Evolutionary conservation across 139 green algal genomes (phyloP).

Genomic region (Pseudopediastrum boryanum): DNA sequence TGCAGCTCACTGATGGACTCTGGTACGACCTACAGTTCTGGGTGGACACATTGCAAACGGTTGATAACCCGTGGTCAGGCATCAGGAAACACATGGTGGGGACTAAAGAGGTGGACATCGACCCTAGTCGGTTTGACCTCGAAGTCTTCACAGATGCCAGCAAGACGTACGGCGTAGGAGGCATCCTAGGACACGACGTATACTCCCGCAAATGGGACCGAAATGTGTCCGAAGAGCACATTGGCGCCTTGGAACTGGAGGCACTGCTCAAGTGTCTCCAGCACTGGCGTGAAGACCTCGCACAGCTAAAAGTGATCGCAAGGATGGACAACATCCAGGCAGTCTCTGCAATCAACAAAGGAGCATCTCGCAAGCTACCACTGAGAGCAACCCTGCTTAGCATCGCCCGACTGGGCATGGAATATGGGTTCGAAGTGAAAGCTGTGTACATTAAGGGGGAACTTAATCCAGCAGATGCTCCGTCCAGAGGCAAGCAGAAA

Average conservation of each 20-base stretch:
- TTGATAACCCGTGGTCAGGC: not conserved
- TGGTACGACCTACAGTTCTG: constrained; percentile 7
- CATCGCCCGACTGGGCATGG: too few relatives aligned
- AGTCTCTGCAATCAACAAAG: too few relatives aligned
- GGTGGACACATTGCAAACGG: not conserved
- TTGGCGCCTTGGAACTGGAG: constrained; percentile 20
- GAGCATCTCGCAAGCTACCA: too few relatives aligned
- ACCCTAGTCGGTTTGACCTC: not conserved
- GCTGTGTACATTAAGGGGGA: too few relatives aligned
- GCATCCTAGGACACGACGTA: not conserved
- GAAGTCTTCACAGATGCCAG: constrained; percentile 33
- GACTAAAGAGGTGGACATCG: constrained; percentile 9
- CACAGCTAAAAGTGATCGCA: too few relatives aligned
- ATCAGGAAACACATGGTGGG: not conserved
- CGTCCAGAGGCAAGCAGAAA: too few relatives aligned
- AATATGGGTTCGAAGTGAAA: too few relatives aligned
- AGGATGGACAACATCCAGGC: too few relatives aligned
- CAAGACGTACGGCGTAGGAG: not conserved
- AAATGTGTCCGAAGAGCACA: not conserved
- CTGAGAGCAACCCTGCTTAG: too few relatives aligned
- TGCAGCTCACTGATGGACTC: not conserved
- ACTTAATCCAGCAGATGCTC: too few relatives aligned
- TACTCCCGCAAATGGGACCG: not conserved
- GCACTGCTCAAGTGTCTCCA: too few relatives aligned
- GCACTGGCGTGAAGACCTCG: too few relatives aligned